These are phyloP conservation scores for Blastobotrys americana DNA, from an alignment of 805 yeast species.

Conservation along the genomic window DNA sequence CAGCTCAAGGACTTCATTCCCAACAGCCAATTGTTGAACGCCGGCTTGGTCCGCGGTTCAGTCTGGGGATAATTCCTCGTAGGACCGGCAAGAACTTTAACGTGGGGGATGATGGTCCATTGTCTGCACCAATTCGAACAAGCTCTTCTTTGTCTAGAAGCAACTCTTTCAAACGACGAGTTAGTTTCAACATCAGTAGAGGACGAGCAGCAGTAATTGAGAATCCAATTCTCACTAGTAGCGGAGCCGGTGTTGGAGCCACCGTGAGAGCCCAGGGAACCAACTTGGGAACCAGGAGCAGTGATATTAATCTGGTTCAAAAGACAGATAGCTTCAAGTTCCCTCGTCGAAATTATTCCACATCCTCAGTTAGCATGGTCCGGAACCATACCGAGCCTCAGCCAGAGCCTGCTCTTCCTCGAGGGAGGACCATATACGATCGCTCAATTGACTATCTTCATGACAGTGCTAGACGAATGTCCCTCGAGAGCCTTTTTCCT, in stretches of 20 bases:
- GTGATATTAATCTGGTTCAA: too few species aligned
- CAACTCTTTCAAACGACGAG: conserved; percentile 10
- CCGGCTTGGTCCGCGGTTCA: neutral
- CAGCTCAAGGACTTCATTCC: conserved; percentile 3
- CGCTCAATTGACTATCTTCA: conserved; percentile 11
- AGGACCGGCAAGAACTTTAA: conserved; percentile 5
- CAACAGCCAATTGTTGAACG: conserved; percentile 7
- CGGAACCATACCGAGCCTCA: conserved; percentile 3
- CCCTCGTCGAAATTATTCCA: conserved; percentile 1
- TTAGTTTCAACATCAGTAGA: conserved; percentile 10
- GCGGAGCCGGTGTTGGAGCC: neutral
- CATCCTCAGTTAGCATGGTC: conserved; percentile 3
- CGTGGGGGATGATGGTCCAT: conserved; percentile 5
- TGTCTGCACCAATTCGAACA: conserved; percentile 8
- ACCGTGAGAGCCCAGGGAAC: neutral
- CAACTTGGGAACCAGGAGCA: too few species aligned
- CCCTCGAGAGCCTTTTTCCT: conserved; percentile 17
- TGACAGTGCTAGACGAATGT: conserved; percentile 12
- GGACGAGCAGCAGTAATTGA: conserved; percentile 13
- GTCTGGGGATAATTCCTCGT: conserved; percentile 9
- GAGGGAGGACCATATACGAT: conserved; percentile 9
- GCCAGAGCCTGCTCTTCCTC: neutral
- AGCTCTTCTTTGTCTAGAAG: neutral
- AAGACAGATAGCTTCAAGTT: neutral
- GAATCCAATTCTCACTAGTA: neutral